Conservation (phyloP, 1,284 basidiomycete genomes). For the Cryptococcus sp. region DNA sequence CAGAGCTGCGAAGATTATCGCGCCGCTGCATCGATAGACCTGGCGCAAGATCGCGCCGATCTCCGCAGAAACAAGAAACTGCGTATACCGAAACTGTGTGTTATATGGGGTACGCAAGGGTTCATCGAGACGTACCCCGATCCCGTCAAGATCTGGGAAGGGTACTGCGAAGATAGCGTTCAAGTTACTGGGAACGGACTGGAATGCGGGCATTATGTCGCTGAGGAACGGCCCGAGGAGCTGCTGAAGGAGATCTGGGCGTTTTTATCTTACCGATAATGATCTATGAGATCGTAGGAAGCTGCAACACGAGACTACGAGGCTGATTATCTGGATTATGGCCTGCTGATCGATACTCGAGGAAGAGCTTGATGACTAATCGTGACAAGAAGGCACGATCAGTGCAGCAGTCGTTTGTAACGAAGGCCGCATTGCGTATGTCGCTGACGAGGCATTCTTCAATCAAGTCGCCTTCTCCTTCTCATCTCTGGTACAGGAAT, state of each 20-base stretch:
- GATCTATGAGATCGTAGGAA: no score
- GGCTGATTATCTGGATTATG: no score
- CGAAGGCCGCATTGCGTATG: no score
- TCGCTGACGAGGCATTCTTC: no score
- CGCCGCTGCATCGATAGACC: slow-evolving; percentile 48
- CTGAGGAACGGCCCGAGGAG: slow-evolving; percentile 45
- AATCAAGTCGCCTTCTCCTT: no score
- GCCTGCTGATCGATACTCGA: no score
- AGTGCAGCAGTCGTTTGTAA: no score
- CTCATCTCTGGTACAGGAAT: no score
- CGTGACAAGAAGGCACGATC: no score
- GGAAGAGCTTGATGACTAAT: no score
- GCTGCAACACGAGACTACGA: no score
- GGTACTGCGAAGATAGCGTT: slow-evolving; percentile 25
- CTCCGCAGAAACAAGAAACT: slow-evolving; percentile 39
- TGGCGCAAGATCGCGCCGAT: slow-evolving; percentile 45
- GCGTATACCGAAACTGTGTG: slow-evolving; percentile 23
- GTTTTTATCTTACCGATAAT: slow-evolving; percentile 16
- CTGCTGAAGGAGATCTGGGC: slow-evolving; percentile 26
- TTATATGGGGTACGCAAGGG: slow-evolving; percentile 50
- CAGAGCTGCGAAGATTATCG: slow-evolving; percentile 54
- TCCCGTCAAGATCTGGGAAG: slow-evolving; percentile 42
- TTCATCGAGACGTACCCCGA: slow-evolving; percentile 41
- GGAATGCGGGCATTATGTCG: slow-evolving; percentile 52
- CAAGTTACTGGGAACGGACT: slow-evolving; percentile 33